Evolutionary conservation across 257 asterid genomes (phyloP).

Genomic region (Solanum microdontum): DNA sequence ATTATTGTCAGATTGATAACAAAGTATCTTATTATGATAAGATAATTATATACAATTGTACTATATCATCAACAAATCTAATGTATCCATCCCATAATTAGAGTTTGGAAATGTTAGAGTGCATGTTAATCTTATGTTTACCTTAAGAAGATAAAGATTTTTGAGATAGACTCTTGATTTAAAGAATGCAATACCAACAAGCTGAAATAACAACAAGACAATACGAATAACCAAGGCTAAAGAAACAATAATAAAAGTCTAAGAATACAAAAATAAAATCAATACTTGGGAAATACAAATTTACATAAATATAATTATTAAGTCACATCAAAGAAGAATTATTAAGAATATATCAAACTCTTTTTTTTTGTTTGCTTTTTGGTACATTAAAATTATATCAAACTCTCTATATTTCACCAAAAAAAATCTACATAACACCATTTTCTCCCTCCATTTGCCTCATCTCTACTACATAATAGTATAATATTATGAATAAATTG

Average conservation of each 20-base stretch:
- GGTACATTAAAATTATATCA: background rate
- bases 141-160: too few relatives aligned
- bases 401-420: background rate
- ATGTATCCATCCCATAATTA: rapidly evolving
- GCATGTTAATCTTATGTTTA: rapidly evolving
- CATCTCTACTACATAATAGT: background rate
- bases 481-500: background rate
- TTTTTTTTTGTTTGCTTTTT: background rate
- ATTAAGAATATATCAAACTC: background rate
- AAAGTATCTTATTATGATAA: background rate
- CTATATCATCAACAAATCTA: background rate
- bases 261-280: background rate
- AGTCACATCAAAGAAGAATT: background rate
- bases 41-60: background rate
- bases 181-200: background rate
- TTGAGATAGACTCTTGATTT: too few relatives aligned
- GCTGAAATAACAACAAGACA: background rate
- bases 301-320: background rate
- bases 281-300: background rate
- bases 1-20: background rate
- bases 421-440: background rate
- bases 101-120: rapidly evolving
- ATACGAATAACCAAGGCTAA: background rate
- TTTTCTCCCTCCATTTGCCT: background rate
- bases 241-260: background rate